Base-by-base conservation (phyloP, 2,329 filamentous ascomycete genomes). In the Colletotrichum tropicale region DNA sequence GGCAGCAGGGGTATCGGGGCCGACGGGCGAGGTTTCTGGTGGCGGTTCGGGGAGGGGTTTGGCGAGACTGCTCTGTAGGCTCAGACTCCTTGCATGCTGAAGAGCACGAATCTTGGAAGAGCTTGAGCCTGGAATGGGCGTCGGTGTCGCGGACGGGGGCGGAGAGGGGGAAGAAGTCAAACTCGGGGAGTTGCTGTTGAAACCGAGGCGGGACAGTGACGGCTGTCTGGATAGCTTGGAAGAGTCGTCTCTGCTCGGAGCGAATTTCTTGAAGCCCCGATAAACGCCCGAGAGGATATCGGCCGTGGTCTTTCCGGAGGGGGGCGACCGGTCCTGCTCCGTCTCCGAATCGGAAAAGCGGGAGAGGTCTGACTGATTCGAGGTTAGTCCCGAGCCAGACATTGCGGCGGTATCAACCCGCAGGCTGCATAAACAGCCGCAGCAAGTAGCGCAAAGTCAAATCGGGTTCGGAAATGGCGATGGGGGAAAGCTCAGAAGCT, bases 11-110 rank as follows among this genome's bases (percentile, higher is more conserved):
- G 81, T 70, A 79, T 78, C 75, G 65, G 78, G 79, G 64, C 78
- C 73, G 78, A 34, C n/a, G 48, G 71, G 70, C 15, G 78, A 71
- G 38, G 71, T 61, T 21, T 70, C 26, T 43, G 81, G 85, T 30
- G 90, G 89, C 28, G 89, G 86, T 76, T 88, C 86, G 43, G 90
- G 90, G 26, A 92, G 82, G 65, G 90, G 90, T 81, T 92, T 92
- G 79, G 87, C 87, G 77, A 92, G 89, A 79, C 89, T 91, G 74
- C 89, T 85, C 80, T 90, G 89, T 66, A 91, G 82, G 78, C 88
- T 92, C 81, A 90, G 76, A 78, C 87, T 89, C 78, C 88, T 86
- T 74, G 84, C 89, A 91, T 91, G 89, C 83, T 89, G 85, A 75
- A 70, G 48, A 21, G 70, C 21, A 34, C 75, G 69, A 26, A 60